Percentiles rank a stretch among this genome's conserved stretches.
phyloP scores from a whole-genome alignment of 225 moss, liverwort and hornwort species.

The Marchantia polymorpha region DNA sequence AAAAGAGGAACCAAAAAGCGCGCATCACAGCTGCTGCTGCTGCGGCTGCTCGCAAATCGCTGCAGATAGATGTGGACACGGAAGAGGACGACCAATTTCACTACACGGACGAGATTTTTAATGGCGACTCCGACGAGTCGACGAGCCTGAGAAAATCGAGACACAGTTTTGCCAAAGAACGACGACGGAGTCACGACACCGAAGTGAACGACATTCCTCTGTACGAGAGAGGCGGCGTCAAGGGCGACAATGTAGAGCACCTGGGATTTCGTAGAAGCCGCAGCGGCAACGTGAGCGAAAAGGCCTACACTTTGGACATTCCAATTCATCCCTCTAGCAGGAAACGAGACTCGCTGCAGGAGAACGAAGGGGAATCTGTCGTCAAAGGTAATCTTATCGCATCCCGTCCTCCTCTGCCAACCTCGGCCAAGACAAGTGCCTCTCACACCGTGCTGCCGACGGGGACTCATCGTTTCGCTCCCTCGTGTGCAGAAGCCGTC shows the following conservation, averaged over 20 bases:
- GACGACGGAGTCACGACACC: conserved; percentile 1
- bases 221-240: conserved; percentile 1
- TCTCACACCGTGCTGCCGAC: neutral
- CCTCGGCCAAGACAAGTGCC: too few relatives aligned
- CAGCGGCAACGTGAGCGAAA: conserved; percentile 1
- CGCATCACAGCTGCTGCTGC: neutral
- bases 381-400: conserved; percentile 6
- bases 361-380: conserved; percentile 11
- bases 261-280: conserved; percentile 1
- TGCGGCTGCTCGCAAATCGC: neutral
- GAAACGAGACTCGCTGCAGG: conserved; percentile 17
- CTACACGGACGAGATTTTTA: conserved; percentile 5
- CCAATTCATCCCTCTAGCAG: conserved; percentile 1
- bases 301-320: conserved; percentile 13
- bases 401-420: neutral
- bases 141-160: conserved; percentile 21
- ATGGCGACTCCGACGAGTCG: conserved; percentile 15
- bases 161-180: conserved; percentile 1
- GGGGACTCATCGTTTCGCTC: neutral
- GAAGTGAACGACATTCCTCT: conserved; percentile 17
- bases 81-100: conserved; percentile 5
- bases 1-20: conserved; percentile 8
- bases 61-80: neutral
- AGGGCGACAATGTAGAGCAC: conserved; percentile 2
- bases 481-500: conserved; percentile 3